A percentile compares a stretch with the other conserved stretches of the same genome.
Evolutionary conservation across 163 green algal species (phyloP).

Genomic region (Chlamydomonas reinhardtii): DNA sequence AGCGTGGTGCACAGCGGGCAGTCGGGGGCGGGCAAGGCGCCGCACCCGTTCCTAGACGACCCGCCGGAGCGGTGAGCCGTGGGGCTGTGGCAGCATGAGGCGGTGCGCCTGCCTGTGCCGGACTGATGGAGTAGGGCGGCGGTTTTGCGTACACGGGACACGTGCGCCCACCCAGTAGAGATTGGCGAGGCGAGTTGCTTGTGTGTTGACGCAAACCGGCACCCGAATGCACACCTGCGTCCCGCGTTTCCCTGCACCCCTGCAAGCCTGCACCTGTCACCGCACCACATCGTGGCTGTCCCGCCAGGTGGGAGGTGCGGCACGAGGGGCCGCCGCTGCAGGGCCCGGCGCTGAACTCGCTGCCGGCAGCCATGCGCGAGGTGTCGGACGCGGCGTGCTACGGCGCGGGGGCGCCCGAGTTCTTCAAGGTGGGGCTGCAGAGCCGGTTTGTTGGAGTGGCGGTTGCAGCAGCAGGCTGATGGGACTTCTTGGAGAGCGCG

Average conservation of each 20-base stretch:
- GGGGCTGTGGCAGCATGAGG: background rate
- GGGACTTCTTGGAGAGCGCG: too few species aligned
- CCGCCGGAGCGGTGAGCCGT: constrained; percentile 32
- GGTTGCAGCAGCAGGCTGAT: too few species aligned
- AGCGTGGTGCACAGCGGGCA: background rate
- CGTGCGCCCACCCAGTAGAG: too few species aligned
- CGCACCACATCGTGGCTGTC: too few species aligned
- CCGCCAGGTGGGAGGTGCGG: constrained; percentile 49
- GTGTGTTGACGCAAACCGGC: background rate
- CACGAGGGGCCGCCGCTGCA: constrained; percentile 50
- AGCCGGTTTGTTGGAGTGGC: too few species aligned
- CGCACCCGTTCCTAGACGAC: constrained; percentile 36
- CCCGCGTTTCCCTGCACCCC: too few species aligned
- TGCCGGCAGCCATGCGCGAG: constrained; percentile 48
- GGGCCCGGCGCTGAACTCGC: constrained; percentile 30
- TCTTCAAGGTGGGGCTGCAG: constrained; percentile 45
- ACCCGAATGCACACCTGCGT: too few species aligned
- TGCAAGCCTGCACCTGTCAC: too few species aligned
- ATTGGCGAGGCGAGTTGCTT: background rate
- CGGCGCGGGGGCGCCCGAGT: constrained; percentile 31
- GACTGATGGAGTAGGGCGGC: too few species aligned
- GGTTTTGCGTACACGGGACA: too few species aligned
- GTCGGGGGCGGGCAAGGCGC: background rate
- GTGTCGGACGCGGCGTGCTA: constrained; percentile 39
- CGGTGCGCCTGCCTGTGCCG: too few species aligned